Evolutionary conservation across 75 land plant genomes (phyloP).

Genomic region (Selaginella tamariscina): DNA sequence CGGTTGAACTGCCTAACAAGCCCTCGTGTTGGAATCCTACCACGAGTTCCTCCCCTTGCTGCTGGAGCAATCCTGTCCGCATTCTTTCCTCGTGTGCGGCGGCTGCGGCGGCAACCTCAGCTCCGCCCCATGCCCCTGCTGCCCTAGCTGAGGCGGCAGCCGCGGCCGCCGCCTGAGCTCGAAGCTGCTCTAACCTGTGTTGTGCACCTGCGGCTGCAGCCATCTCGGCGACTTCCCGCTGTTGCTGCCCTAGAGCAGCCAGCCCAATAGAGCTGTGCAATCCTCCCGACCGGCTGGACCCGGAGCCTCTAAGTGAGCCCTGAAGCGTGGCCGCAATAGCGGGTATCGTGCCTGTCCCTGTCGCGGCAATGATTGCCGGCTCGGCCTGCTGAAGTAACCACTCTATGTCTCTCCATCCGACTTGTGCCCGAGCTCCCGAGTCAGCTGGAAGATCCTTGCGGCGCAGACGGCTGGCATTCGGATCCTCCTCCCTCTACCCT

Average conservation of each 20-base stretch:
- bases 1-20: neutral
- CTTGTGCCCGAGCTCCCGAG: slow-evolving; percentile 11
- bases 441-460: slow-evolving; percentile 10
- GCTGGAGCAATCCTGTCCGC: neutral
- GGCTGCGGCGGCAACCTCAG: neutral
- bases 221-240: neutral
- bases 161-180: neutral
- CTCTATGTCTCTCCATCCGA: slow-evolving; percentile 11
- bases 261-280: slow-evolving; percentile 15
- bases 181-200: neutral
- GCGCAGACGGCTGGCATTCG: slow-evolving; percentile 13
- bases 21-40: slow-evolving; percentile 8
- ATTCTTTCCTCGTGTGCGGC: neutral
- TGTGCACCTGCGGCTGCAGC: neutral
- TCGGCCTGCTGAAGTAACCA: slow-evolving; percentile 12
- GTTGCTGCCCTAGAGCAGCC: neutral
- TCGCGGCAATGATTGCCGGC: slow-evolving; percentile 12
- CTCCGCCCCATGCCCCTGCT: too few relatives aligned
- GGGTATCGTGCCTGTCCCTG: slow-evolving; percentile 8
- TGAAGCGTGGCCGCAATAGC: slow-evolving; percentile 7
- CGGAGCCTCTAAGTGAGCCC: slow-evolving; percentile 50
- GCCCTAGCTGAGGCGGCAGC: neutral
- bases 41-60: neutral
- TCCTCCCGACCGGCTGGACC: slow-evolving; percentile 40
- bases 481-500: slow-evolving; percentile 6